Conservation (phyloP, 1,284 basidiomycete species). For the Cutaneotrichosporon dermatis region DNA sequence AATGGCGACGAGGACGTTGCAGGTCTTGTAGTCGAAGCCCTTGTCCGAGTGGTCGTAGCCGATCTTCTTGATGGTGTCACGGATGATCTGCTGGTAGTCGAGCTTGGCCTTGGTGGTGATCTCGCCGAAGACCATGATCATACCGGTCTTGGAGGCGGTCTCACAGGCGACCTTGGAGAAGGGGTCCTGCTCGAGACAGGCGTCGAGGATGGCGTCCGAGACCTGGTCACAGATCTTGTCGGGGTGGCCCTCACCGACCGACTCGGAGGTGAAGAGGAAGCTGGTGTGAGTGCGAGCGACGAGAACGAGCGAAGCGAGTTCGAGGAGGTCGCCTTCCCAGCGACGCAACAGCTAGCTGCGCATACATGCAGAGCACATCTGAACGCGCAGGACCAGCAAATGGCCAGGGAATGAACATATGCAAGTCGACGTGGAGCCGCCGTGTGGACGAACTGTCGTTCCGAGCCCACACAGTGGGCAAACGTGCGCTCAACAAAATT, state of each 20-base stretch:
- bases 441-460: too few relatives aligned
- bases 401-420: too few relatives aligned
- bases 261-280: slow-evolving; percentile 77
- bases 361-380: too few relatives aligned
- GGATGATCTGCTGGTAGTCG: slow-evolving; percentile 95
- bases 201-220: slow-evolving; percentile 69
- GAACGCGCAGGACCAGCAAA: too few relatives aligned
- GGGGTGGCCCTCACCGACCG: slow-evolving; percentile 89
- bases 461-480: too few relatives aligned
- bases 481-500: too few relatives aligned
- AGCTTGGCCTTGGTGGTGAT: slow-evolving; percentile 93
- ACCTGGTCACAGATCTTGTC: slow-evolving; percentile 93
- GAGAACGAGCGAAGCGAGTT: neutral
- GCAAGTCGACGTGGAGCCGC: too few relatives aligned
- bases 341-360: too few relatives aligned
- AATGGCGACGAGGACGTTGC: slow-evolving; percentile 99
- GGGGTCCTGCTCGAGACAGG: slow-evolving; percentile 92
- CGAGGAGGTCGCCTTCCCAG: too few relatives aligned
- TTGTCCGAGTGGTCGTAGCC: slow-evolving; percentile 97
- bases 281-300: slow-evolving; percentile 30
- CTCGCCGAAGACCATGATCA: slow-evolving; percentile 99
- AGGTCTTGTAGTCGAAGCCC: slow-evolving; percentile 99
- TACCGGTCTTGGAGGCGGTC: slow-evolving; percentile 93
- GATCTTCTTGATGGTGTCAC: slow-evolving; percentile 94
- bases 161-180: slow-evolving; percentile 96